Evolutionary conservation across 768 basidiomycete species (phyloP), one percentile per base, ranked within the genome.

Genomic region (Cystobasidium tubakii): DNA sequence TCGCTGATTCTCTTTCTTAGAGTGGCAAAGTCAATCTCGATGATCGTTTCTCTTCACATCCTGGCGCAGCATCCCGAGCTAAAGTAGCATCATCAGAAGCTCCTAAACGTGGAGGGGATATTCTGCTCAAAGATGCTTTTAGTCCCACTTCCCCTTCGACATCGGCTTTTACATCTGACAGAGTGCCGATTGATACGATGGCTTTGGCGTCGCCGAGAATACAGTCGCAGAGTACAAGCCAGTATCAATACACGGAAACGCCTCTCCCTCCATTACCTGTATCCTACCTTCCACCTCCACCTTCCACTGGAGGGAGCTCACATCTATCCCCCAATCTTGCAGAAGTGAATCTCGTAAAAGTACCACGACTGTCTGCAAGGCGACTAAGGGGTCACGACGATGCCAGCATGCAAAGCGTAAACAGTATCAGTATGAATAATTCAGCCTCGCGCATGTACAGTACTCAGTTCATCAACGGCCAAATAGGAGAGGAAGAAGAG

Each of bases 51-150:
- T 29, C 57, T 7, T 17, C 57, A 15, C n/a, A 39, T 39, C 25
- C 57, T 15, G 23, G 57, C 21, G 33, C 57, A 29, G 15, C 57
- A 29, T 27, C 57, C 4, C 29, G 27, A 29, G 29, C 57, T 2
- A 60, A 13, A 10, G 7, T 33, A 27, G 13, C 7, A 27, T 36
- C 31, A 27, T 31, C 44, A 42, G 25, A 36, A 15, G 42, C 31
- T 27, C 29, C 69, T 6, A 55, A 60, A 36, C 10, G 69, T 27
- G 69, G 69, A 27, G 69, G 69, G 4, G 31, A 55, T 9, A 60
- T 71, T 29, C 19, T 71, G 17, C 33, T 71, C 54, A 33, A 44
- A 19, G 69, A 71, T 62, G 69, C 54, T 1, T 71, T 67, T 27
- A 67, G 10, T 27, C 7, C 44, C 12, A 7, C 31, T 17, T 39